Percentiles rank a stretch among this genome's conserved stretches.
phyloP scores from a whole-genome alignment of 2,329 filamentous ascomycete genomes.

The Aaosphaeria pasadenensis region DNA sequence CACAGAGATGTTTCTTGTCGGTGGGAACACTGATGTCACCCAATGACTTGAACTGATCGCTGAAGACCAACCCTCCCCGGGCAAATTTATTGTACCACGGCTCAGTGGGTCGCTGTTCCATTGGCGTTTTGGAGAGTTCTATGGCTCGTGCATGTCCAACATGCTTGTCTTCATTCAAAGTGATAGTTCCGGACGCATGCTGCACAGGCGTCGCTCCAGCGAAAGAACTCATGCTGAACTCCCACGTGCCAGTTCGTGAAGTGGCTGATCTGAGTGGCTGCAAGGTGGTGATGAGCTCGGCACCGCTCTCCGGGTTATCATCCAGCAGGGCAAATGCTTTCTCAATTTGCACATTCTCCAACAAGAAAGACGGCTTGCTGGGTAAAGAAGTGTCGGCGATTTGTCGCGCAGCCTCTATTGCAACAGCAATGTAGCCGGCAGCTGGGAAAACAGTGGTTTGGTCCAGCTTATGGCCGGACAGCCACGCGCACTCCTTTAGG shows the following conservation, averaged over 20 bases:
- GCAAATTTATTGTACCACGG: too few relatives aligned
- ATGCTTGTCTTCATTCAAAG: too few relatives aligned
- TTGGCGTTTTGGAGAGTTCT: too few relatives aligned
- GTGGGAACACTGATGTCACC: too few relatives aligned
- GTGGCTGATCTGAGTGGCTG: neutral
- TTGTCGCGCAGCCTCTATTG: neutral
- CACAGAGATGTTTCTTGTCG: too few relatives aligned
- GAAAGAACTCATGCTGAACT: neutral
- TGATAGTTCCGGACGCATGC: too few relatives aligned
- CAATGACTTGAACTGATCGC: too few relatives aligned
- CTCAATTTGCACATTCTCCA: neutral
- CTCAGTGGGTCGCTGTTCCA: too few relatives aligned
- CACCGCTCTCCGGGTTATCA: neutral
- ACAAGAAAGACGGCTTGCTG: neutral
- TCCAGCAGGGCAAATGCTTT: neutral
- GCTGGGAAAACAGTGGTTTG: neutral
- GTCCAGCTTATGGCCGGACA: neutral
- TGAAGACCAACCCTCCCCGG: too few relatives aligned
- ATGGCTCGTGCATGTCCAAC: too few relatives aligned
- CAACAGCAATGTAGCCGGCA: neutral
- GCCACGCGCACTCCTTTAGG: slow-evolving; percentile 27
- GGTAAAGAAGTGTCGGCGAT: neutral
- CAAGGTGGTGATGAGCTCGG: neutral
- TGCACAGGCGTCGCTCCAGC: neutral
- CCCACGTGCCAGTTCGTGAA: neutral